Base-by-base conservation (phyloP, 371 early-diverging fungal species). In the Mucor sp. region DNA sequence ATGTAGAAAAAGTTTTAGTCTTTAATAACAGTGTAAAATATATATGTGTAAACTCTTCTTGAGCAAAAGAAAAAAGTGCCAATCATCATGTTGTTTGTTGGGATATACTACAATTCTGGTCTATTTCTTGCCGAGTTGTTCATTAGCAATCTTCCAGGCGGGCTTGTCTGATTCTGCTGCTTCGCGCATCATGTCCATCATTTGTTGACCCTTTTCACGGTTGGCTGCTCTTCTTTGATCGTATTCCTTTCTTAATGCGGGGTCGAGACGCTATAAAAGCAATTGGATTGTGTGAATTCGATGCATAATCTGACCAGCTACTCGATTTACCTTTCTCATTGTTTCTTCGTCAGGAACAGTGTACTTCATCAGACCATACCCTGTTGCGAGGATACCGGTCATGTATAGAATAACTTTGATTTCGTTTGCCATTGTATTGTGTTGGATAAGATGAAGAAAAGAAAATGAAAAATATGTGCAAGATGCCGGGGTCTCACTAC, bases 331-430 rank as follows among this genome's bases (percentile, higher is more conserved):
- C 67, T 76, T 66, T 57, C 67, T 71, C 72, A 83, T 77, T 58
- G 77, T 65, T 27, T 74, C 70, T 70, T 83, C 83, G 64, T 72
- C 73, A 23, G 83, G 83, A 6, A 83, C 83, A 6, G 83, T 83
- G n/a, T 72, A 70, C 41, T 77, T 77, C 80, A 83, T 79, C 6
- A 83, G 63, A 23, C 62, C 80, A 68, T 78, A 78, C 6, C 83
- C 83, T n/a, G 74, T 67, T 57, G 70, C 77, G 25, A 83, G 70
- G 44, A 83, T 80, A 55, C 67, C 74, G n/a, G 74, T 74, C 59
- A 67, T 79, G 65, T 75, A 83, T 6, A 77, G 69, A 47, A 83
- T 43, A 23, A 70, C 77, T 68, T 77, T 83, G 28, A 74, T 63
- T 60, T 71, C 74, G 43, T 82, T 82, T 25, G 70, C 71, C 79